A percentile compares a stretch with the other conserved stretches of the same genome.
Evolutionary conservation across 257 asterid genomes (phyloP).

Genomic region (Solanum sejunctum): DNA sequence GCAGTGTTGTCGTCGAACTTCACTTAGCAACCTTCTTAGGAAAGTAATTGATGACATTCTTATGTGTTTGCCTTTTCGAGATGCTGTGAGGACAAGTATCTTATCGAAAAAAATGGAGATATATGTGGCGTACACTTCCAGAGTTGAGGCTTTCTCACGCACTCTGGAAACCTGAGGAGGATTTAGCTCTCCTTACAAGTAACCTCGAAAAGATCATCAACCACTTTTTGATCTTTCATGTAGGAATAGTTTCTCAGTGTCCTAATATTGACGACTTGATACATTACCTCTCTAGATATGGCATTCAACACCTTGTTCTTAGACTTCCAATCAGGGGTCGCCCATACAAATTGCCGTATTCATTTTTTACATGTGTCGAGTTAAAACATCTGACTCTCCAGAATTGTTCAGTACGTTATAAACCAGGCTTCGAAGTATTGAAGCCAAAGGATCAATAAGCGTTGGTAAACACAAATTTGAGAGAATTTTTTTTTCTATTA

Average conservation of each 20-base stretch:
- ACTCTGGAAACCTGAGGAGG: background rate
- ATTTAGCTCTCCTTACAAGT: background rate
- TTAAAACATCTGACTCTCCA: background rate
- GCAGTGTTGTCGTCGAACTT: background rate
- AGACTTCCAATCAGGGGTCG: background rate
- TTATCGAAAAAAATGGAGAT: background rate
- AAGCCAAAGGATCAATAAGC: too few species aligned
- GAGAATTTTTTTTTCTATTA: too few species aligned
- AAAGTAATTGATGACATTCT: background rate
- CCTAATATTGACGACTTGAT: conserved; percentile 4
- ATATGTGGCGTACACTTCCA: background rate
- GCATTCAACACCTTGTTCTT: background rate
- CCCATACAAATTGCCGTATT: background rate
- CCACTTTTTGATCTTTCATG: conserved; percentile 4
- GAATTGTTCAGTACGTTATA: background rate
- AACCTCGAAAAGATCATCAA: background rate
- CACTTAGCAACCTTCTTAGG: background rate
- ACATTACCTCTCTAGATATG: background rate
- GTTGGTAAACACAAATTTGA: too few species aligned
- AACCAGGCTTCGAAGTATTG: background rate
- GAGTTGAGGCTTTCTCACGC: too few species aligned
- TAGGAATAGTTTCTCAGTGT: background rate
- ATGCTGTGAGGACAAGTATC: background rate
- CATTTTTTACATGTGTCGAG: background rate
- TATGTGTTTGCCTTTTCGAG: background rate